phyloP scores from a whole-genome alignment of 2,329 filamentous ascomycete genomes.

The Rasamsonia emersonii region DNA sequence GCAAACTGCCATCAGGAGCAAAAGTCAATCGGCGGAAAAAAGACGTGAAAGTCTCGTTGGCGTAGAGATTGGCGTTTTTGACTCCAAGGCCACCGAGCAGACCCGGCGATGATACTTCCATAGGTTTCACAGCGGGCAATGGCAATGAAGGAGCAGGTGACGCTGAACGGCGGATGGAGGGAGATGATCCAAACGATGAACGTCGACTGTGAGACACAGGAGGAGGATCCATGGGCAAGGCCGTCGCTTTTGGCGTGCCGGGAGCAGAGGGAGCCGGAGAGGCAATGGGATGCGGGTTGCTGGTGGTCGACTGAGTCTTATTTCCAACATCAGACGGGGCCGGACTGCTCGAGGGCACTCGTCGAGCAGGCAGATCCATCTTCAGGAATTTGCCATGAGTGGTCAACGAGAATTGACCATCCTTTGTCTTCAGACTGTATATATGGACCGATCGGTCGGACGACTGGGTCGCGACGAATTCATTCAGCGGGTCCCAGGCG shows the following conservation, averaged over 20 bases:
- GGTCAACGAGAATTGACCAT: conserved; percentile 81
- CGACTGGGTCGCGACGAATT: conserved; percentile 96
- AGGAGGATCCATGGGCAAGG: conserved; percentile 92
- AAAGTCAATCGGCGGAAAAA: conserved; percentile 94
- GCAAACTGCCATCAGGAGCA: conserved; percentile 84
- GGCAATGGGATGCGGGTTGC: conserved; percentile 49
- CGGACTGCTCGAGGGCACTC: conserved; percentile 85
- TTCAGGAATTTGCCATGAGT: conserved; percentile 75
- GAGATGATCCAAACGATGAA: conserved; percentile 80
- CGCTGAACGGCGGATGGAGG: conserved; percentile 72
- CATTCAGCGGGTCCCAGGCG: conserved; percentile 95
- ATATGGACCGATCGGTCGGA: conserved; percentile 97
- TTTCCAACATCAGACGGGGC: conserved; percentile 68
- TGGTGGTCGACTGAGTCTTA: conserved; percentile 23
- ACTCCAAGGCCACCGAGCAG: conserved; percentile 55
- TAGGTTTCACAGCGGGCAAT: conserved; percentile 87
- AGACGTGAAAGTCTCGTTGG: conserved; percentile 92
- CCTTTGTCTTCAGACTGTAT: conserved; percentile 91
- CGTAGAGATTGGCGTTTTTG: conserved; percentile 84
- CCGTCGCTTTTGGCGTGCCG: conserved; percentile 81
- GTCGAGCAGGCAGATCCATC: conserved; percentile 84
- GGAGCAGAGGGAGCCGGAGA: conserved; percentile 87
- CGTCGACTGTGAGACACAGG: conserved; percentile 83
- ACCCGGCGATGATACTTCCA: conserved; percentile 75
- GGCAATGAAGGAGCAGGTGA: conserved; percentile 92